Evolutionary conservation across 495 filamentous ascomycete genomes (phyloP).

Genomic region (Xeromyces bisporus): DNA sequence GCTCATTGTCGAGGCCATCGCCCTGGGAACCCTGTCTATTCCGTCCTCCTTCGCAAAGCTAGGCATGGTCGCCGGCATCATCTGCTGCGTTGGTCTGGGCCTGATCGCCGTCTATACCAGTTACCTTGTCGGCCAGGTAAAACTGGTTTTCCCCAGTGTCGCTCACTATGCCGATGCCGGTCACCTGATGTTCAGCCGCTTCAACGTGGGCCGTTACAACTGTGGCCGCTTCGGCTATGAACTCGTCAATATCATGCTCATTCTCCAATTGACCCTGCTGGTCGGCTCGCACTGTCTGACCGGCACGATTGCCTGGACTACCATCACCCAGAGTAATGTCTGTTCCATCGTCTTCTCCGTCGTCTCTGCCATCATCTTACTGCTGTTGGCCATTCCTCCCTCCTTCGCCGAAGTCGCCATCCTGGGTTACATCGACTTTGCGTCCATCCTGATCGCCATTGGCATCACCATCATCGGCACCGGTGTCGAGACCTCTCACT

Average conservation of each 20-base stretch:
- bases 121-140: conserved; percentile 56
- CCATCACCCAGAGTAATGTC: conserved; percentile 35
- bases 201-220: too few relatives aligned
- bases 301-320: conserved; percentile 49
- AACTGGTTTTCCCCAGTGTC: conserved; percentile 44
- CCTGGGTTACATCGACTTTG: conserved; percentile 42
- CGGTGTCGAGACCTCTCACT: conserved; percentile 24
- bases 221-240: conserved; percentile 40
- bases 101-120: conserved; percentile 52
- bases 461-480: conserved; percentile 50
- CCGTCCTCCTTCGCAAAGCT: conserved; percentile 40
- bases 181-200: conserved; percentile 37
- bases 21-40: conserved; percentile 40
- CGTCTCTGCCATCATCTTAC: conserved; percentile 41
- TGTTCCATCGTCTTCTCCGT: conserved; percentile 49
- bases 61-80: conserved; percentile 37
- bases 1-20: conserved; percentile 47
- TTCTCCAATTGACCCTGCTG: conserved; percentile 45
- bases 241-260: conserved; percentile 38
- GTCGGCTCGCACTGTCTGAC: conserved; percentile 54
- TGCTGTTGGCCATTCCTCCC: conserved; percentile 42
- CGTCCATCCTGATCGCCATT: conserved; percentile 48
- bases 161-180: conserved; percentile 49
- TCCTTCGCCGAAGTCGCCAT: conserved; percentile 38
- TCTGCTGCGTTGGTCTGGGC: conserved; percentile 40